A percentile compares a stretch with the other conserved stretches of the same genome.
These are phyloP conservation scores for Chernovozyma sophiae-reginae DNA, from an alignment of 1,139 yeast species.

Conservation along the genomic window DNA sequence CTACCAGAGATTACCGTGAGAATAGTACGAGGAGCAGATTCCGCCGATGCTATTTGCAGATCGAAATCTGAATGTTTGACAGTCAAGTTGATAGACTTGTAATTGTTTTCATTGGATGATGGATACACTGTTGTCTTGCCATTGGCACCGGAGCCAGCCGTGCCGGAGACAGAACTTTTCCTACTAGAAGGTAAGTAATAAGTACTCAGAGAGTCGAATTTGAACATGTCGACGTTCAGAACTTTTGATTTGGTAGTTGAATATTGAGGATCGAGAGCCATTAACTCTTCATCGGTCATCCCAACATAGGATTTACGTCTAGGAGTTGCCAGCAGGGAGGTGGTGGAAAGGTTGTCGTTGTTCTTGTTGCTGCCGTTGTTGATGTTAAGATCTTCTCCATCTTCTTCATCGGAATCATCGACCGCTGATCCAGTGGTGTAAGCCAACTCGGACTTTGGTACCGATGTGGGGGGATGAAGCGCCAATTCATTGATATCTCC, in stretches of 20 bases:
- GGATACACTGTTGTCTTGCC: constrained; percentile 19
- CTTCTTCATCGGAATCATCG: constrained; percentile 8
- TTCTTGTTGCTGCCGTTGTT: too few relatives aligned
- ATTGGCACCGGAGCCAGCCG: background rate
- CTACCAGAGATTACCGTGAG: constrained; percentile 39
- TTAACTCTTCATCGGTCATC: constrained; percentile 61
- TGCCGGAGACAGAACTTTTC: background rate
- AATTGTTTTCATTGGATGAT: constrained; percentile 37
- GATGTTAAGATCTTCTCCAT: constrained; percentile 3
- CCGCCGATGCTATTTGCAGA: constrained; percentile 6
- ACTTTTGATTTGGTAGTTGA: constrained; percentile 27
- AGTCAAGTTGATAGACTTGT: constrained; percentile 37
- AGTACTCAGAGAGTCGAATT: constrained; percentile 38
- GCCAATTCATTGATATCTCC: constrained; percentile 21
- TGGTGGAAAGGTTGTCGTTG: constrained; percentile 2
- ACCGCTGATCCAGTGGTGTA: constrained; percentile 1
- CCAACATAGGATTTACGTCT: constrained; percentile 56
- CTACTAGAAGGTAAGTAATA: constrained; percentile 26
- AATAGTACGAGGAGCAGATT: constrained; percentile 22
- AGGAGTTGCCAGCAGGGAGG: constrained; percentile 8
- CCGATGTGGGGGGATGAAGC: constrained; percentile 13
- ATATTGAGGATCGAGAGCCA: constrained; percentile 58
- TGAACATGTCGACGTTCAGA: constrained; percentile 33
- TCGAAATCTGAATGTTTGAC: constrained; percentile 33
- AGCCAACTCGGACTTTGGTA: constrained; percentile 6